A percentile compares a stretch with the other conserved stretches of the same genome.
phyloP scores from a whole-genome alignment of 345 rosid genomes.

The Combretum micranthum region DNA sequence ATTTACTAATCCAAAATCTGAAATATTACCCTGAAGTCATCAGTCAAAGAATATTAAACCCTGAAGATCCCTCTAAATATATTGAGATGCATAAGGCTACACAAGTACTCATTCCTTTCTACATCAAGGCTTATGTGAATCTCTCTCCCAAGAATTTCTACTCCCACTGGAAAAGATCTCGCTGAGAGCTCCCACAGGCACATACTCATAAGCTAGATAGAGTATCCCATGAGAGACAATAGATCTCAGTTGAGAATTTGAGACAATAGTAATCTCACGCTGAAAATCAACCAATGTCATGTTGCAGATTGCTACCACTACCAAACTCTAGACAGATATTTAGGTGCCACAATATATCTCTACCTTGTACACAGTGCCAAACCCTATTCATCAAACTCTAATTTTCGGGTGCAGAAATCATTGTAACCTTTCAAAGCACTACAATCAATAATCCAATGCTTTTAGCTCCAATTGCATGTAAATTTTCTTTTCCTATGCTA shows the following conservation, averaged over 20 bases:
- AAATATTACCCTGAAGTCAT: constrained; percentile 40
- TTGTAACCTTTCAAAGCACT: constrained; percentile 42
- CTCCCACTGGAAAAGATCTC: constrained; percentile 40
- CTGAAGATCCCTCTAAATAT: constrained; percentile 52
- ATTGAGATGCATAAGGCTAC: constrained; percentile 31
- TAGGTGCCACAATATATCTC: constrained; percentile 41
- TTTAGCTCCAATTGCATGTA: constrained; percentile 25
- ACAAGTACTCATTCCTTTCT: constrained; percentile 51
- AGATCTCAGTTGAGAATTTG: constrained; percentile 34
- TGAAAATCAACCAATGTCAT: constrained; percentile 34
- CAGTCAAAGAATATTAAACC: constrained; percentile 47
- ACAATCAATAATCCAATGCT: constrained; percentile 31
- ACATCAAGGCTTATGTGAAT: constrained; percentile 43
- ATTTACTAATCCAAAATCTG: constrained; percentile 50
- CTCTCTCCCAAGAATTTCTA: constrained; percentile 31
- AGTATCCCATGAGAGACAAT: constrained; percentile 36
- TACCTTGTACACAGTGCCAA: constrained; percentile 46
- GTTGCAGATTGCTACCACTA: constrained; percentile 22
- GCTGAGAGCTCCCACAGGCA: constrained; percentile 50
- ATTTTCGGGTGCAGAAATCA: constrained; percentile 28
- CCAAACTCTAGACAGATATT: constrained; percentile 50
- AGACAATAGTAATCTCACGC: constrained; percentile 35
- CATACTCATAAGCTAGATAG: constrained; percentile 43
- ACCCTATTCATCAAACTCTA: constrained; percentile 37
- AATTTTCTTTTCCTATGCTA: constrained; percentile 26